Evolutionary conservation across 2,329 filamentous ascomycete genomes (phyloP).

Genomic region (Hypoxylon sp.): DNA sequence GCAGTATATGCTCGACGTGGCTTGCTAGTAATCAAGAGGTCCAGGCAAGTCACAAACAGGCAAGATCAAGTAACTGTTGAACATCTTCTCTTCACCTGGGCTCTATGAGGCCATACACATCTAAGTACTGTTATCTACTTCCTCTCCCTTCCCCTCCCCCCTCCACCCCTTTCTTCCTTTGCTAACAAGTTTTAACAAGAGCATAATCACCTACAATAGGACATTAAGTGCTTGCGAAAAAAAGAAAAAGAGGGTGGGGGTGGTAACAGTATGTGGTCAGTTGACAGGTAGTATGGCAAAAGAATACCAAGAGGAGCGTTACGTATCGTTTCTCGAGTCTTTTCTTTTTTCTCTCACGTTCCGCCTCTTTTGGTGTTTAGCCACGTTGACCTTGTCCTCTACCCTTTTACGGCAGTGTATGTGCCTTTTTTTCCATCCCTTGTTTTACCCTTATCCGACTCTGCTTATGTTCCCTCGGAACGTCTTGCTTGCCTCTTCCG

Average conservation of each 20-base stretch:
- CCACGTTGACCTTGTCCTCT: too few species aligned
- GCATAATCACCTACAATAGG: not conserved
- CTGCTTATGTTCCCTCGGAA: not conserved
- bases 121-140: slow-evolving; percentile 15
- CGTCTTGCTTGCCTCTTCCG: not conserved
- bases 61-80: slow-evolving; percentile 6
- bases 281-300: not conserved
- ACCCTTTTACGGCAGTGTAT: not conserved
- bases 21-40: too few species aligned
- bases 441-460: not conserved
- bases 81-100: slow-evolving; percentile 16
- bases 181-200: not conserved
- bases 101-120: slow-evolving; percentile 9
- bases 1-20: too few species aligned
- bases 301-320: slow-evolving; percentile 6
- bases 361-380: not conserved
- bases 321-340: slow-evolving; percentile 6
- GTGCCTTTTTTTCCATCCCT: too few species aligned
- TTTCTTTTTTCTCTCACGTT: not conserved
- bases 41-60: too few species aligned
- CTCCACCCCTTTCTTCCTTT: not conserved
- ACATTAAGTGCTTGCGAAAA: not conserved
- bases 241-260: too few species aligned
- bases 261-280: slow-evolving; percentile 26
- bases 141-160: not conserved